phyloP scores from a whole-genome alignment of 257 asterid genomes.

The Solanum gracilifrons region DNA sequence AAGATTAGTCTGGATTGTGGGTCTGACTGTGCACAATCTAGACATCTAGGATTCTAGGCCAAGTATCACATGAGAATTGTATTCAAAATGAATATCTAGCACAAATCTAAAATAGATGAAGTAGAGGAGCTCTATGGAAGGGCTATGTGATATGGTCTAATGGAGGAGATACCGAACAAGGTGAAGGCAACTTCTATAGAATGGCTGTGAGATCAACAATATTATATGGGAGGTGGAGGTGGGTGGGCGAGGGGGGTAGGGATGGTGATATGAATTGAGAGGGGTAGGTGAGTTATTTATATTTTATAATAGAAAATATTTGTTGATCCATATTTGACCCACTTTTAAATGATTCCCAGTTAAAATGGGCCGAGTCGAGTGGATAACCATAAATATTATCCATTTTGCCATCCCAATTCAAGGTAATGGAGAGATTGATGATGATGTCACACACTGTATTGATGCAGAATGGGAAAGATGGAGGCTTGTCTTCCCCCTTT shows the following conservation, averaged over 20 bases:
- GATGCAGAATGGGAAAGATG: neutral
- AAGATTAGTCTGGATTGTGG: neutral
- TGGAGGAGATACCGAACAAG: neutral
- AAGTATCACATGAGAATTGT: neutral
- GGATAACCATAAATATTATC: neutral
- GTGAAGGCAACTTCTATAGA: neutral
- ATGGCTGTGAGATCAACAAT: neutral
- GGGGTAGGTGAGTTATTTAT: neutral
- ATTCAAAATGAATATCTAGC: neutral
- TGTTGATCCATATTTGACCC: neutral
- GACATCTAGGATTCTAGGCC: neutral
- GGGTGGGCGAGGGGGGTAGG: neutral
- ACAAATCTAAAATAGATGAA: neutral
- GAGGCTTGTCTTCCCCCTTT: neutral
- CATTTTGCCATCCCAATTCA: neutral
- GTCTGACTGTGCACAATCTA: neutral
- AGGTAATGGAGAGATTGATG: neutral
- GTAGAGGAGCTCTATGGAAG: neutral
- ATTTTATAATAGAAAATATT: neutral
- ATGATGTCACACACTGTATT: neutral
- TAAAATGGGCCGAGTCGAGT: neutral
- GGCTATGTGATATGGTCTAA: neutral
- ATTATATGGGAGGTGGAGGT: neutral
- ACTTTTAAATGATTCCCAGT: neutral
- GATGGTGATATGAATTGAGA: neutral